Base-by-base conservation (phyloP, 495 filamentous ascomycete genomes). In the Xylaria bambusicola region DNA sequence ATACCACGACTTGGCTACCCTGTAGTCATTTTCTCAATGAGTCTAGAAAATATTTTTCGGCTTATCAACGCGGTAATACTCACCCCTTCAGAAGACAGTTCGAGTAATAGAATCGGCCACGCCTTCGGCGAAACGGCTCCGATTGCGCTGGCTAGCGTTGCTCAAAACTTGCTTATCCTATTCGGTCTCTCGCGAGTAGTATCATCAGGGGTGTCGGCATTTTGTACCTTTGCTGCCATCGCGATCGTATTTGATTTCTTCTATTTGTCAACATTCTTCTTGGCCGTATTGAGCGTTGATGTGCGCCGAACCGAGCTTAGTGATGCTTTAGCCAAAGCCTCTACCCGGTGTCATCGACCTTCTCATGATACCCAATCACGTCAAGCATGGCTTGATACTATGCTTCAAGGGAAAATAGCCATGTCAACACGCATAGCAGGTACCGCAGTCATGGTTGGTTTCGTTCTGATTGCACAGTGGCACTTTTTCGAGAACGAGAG, bases 211-310 rank as follows among this genome's bases (percentile, higher is more conserved):
- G 84, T 90, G 24, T 76, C 80, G 9, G 85, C 83, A 4, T 90
- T 90, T 66, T 90, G 88, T 72, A 80, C 73, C 1, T 91, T 90
- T 72, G 82, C 84, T 6, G 84, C 82, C 15, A 79, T 91, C 49
- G 88, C 87, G 2, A 77, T 88, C 31, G 66, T 85, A 17, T 83
- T 90, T 65, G 88, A 91, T 69, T 88, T 85, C 63, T 78, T 88
- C 51, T 88, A 86, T 62, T 77, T 89, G 33, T 73, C 88, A 15
- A 90, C 87, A 3, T 90, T 88, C 71, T 89, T 91, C 65, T 76
- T 88, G 17, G 80, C 87, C 5, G 86, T 91, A 36, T 76, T 91
- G 20, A 90, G 86, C 63, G 84, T 91, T 54, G 88, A 91, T 58
- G 84, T 91, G 20, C 82, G 82, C 3, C 80, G 88, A 60, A 80